phyloP scores from a whole-genome alignment of 1,284 basidiomycete genomes.

The Hemileia vastatrix region DNA sequence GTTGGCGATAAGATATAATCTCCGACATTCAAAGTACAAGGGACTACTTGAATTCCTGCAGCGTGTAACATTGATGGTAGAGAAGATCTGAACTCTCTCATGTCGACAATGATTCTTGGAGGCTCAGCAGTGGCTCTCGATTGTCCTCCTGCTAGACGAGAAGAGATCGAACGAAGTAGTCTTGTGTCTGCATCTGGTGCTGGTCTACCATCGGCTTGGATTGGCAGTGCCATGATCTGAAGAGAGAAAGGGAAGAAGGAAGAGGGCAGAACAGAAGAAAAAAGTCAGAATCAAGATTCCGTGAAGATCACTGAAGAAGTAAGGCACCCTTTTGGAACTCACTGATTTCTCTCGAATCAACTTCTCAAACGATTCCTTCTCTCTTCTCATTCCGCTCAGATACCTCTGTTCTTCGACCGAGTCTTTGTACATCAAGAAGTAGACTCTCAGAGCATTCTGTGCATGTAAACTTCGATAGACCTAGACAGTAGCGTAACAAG shows the following conservation, averaged over 20 bases:
- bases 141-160: conserved; percentile 74
- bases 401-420: conserved; percentile 94
- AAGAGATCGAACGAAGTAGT: conserved; percentile 73
- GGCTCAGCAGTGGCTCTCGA: conserved; percentile 57
- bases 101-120: conserved; percentile 81
- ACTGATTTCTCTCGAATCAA: conserved; percentile 85
- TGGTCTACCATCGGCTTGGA: conserved; percentile 61
- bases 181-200: conserved; percentile 45
- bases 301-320: conserved; percentile 2
- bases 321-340: too few species aligned
- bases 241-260: background rate
- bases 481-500: conserved; percentile 51
- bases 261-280: background rate
- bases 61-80: conserved; percentile 83
- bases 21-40: conserved; percentile 83
- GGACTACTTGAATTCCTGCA: conserved; percentile 66
- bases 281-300: conserved; percentile 38
- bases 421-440: conserved; percentile 84
- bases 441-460: conserved; percentile 71
- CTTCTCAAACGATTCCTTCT: conserved; percentile 88
- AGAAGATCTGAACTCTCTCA: conserved; percentile 88
- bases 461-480: conserved; percentile 72
- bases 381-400: conserved; percentile 70
- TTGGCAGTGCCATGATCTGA: conserved; percentile 75
- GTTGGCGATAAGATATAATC: conserved; percentile 92